Conservation (phyloP, 768 basidiomycete genomes). For the Rhizopogon vinicolor region DNA sequence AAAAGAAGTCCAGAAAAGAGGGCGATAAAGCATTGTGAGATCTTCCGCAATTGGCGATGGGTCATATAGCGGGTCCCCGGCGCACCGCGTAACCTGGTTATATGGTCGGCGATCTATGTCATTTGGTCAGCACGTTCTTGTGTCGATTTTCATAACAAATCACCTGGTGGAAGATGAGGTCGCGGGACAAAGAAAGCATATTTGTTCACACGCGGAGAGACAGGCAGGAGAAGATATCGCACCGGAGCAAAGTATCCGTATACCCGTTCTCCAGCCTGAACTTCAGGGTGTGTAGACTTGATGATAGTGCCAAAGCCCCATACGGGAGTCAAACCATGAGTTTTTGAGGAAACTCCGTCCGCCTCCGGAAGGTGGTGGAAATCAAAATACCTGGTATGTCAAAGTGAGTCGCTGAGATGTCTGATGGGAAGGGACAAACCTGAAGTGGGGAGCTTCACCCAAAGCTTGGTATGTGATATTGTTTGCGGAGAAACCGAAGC, state of each 20-base stretch:
- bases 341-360: conserved; percentile 34
- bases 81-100: conserved; percentile 62
- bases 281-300: conserved; percentile 42
- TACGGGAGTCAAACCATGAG: conserved; percentile 63
- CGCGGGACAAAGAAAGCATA: conserved; percentile 54
- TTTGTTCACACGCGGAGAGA: conserved; percentile 50
- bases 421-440: conserved; percentile 17
- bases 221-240: conserved; percentile 49
- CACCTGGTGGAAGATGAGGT: conserved; percentile 59
- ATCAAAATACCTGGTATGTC: conserved; percentile 58
- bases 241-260: conserved; percentile 60
- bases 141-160: background rate
- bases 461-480: conserved; percentile 66
- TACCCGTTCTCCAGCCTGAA: conserved; percentile 52
- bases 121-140: background rate
- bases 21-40: conserved; percentile 66
- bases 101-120: conserved; percentile 61
- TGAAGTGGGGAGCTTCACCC: conserved; percentile 37
- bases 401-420: background rate
- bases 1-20: conserved; percentile 71
- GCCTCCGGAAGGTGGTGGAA: conserved; percentile 49
- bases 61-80: conserved; percentile 49
- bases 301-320: conserved; percentile 68
- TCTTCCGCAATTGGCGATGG: conserved; percentile 47
- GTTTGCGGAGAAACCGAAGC: conserved; percentile 70